Evolutionary conservation across 208 protist genomes (phyloP).

Genomic region (Zelonia costaricensis): DNA sequence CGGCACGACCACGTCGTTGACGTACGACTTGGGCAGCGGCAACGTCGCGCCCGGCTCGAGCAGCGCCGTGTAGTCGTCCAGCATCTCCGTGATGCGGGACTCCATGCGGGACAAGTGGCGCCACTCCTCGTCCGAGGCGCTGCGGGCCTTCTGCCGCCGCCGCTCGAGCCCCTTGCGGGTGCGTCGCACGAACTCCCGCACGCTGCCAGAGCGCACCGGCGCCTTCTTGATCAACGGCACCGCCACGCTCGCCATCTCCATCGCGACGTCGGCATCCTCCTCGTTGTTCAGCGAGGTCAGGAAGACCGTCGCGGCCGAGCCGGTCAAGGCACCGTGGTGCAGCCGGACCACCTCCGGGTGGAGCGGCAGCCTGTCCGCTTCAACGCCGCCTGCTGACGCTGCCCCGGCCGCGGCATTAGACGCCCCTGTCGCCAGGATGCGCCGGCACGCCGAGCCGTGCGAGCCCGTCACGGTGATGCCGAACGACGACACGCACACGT

Average conservation of each 20-base stretch:
- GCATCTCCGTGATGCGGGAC: slow-evolving; percentile 18
- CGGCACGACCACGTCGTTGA: slow-evolving; percentile 5
- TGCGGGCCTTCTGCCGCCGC: slow-evolving; percentile 6
- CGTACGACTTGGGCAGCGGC: slow-evolving; percentile 17
- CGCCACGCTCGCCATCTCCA: slow-evolving; percentile 4
- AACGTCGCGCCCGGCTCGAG: slow-evolving; percentile 6
- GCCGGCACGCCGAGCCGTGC: slow-evolving; percentile 17
- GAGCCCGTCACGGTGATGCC: slow-evolving; percentile 35
- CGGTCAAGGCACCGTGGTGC: slow-evolving; percentile 9
- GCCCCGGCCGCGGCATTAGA: too few species aligned
- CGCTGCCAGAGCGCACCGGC: slow-evolving; percentile 26
- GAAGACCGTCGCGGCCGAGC: slow-evolving; percentile 28
- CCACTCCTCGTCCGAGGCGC: slow-evolving; percentile 2
- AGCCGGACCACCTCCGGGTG: slow-evolving; percentile 19
- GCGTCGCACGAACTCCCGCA: slow-evolving; percentile 21
- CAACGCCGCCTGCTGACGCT: neutral
- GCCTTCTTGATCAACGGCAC: slow-evolving; percentile 17
- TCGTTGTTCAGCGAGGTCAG: slow-evolving; percentile 24
- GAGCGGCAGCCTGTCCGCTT: neutral
- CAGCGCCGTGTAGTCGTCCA: slow-evolving; percentile 27
- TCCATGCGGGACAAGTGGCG: slow-evolving; percentile 8
- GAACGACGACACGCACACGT: slow-evolving; percentile 40
- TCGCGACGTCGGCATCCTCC: slow-evolving; percentile 15
- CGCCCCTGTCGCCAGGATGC: slow-evolving; percentile 12
- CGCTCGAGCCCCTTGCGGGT: slow-evolving; percentile 24